A percentile compares a stretch with the other conserved stretches of the same genome.
These are phyloP conservation scores for Lasiosphaeriaceae sp. DNA, from an alignment of 495 filamentous ascomycete species.

Conservation along the genomic window DNA sequence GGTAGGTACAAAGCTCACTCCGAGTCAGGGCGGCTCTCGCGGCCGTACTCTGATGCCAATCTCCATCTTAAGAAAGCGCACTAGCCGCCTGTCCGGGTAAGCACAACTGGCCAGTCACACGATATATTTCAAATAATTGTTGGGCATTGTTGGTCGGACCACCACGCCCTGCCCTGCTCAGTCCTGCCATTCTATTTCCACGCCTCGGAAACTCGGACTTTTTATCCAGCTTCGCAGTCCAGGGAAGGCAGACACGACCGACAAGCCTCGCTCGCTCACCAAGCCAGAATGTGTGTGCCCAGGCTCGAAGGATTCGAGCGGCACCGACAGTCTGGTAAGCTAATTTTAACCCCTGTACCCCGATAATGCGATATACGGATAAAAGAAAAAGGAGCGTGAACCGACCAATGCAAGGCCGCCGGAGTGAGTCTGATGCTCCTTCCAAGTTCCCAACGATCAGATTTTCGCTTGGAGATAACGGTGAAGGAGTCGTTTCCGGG, in stretches of 20 bases:
- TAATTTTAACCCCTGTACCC: background rate
- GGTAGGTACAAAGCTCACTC: too few relatives aligned
- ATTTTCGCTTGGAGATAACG: background rate
- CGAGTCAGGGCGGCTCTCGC: too few relatives aligned
- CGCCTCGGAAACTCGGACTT: background rate
- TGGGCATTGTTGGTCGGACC: too few relatives aligned
- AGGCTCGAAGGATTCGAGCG: background rate
- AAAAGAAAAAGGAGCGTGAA: background rate
- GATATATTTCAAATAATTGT: too few relatives aligned
- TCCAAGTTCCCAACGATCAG: background rate
- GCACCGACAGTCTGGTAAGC: background rate
- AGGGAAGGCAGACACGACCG: background rate
- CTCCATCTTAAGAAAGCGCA: too few relatives aligned
- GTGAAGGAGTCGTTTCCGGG: background rate
- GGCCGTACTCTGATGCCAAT: too few relatives aligned
- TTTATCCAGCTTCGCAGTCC: background rate
- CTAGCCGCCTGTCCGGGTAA: too few relatives aligned
- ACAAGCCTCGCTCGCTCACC: background rate
- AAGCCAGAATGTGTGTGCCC: background rate
- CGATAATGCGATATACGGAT: background rate
- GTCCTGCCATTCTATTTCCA: too few relatives aligned
- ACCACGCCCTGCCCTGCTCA: too few relatives aligned
- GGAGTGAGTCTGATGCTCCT: background rate
- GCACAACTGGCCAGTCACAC: too few relatives aligned
- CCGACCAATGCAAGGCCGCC: background rate